Evolutionary conservation across 495 filamentous ascomycete species (phyloP).

Genomic region (Talaromyces ruber): DNA sequence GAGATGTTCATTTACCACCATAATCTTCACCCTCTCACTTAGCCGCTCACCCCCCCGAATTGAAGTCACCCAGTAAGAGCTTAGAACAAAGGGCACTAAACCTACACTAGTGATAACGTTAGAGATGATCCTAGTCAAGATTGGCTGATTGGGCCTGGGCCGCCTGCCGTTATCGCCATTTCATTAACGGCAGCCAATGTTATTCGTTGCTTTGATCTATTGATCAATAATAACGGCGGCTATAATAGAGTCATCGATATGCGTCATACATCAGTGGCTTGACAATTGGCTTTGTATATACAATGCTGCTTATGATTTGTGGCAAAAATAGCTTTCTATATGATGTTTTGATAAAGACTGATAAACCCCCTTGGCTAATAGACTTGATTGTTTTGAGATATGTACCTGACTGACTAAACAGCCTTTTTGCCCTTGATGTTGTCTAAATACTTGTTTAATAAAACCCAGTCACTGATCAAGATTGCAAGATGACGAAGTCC

Average conservation of each 20-base stretch:
- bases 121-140: background rate
- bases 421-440: background rate
- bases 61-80: background rate
- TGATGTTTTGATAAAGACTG: background rate
- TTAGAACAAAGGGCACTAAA: background rate
- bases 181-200: background rate
- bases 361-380: no score
- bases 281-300: background rate
- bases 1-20: background rate
- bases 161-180: background rate
- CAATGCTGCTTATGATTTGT: background rate
- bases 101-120: background rate
- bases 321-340: background rate
- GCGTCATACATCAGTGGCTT: background rate
- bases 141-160: background rate
- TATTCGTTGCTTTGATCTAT: background rate
- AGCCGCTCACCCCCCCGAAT: background rate
- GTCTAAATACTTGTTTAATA: background rate
- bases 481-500: background rate
- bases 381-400: background rate
- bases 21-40: background rate
- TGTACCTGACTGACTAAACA: background rate
- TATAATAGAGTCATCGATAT: background rate
- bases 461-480: background rate
- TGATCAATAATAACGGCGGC: background rate